Conservation (phyloP, 805 yeast species). For the Saccharomyces jurei region DNA sequence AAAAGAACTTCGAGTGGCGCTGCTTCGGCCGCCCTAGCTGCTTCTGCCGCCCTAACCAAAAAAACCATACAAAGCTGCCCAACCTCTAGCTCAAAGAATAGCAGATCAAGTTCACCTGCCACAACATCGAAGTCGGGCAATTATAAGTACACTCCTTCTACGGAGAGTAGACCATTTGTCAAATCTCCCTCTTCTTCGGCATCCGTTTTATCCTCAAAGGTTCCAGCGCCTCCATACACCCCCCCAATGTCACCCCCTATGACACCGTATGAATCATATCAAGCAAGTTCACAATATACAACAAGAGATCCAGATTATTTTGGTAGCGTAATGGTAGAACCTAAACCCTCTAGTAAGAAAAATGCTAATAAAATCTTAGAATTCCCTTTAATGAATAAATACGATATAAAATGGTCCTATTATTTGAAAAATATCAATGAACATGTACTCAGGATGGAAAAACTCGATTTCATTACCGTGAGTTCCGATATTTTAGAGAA, state of each 20-base stretch:
- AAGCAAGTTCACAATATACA: background rate
- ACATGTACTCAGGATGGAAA: conserved; percentile 50
- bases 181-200: background rate
- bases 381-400: conserved; percentile 38
- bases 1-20: conserved; percentile 16
- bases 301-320: background rate
- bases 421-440: conserved; percentile 50
- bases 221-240: background rate
- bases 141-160: conserved; percentile 7
- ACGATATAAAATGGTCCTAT: conserved; percentile 53
- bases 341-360: background rate
- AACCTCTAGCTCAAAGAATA: conserved; percentile 5
- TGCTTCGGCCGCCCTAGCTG: conserved; percentile 21
- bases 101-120: conserved; percentile 14
- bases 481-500: conserved; percentile 46
- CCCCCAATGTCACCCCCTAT: conserved; percentile 8
- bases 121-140: background rate
- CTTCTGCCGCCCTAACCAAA: conserved; percentile 17
- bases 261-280: conserved; percentile 1
- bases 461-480: conserved; percentile 39
- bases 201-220: background rate
- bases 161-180: background rate
- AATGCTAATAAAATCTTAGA: background rate
- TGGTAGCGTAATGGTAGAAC: background rate
- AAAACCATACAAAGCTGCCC: conserved; percentile 7